Percentiles rank a stretch among this genome's conserved stretches.
These are phyloP conservation scores for Boletus edulis DNA, from an alignment of 768 basidiomycete genomes.

Conservation along the genomic window DNA sequence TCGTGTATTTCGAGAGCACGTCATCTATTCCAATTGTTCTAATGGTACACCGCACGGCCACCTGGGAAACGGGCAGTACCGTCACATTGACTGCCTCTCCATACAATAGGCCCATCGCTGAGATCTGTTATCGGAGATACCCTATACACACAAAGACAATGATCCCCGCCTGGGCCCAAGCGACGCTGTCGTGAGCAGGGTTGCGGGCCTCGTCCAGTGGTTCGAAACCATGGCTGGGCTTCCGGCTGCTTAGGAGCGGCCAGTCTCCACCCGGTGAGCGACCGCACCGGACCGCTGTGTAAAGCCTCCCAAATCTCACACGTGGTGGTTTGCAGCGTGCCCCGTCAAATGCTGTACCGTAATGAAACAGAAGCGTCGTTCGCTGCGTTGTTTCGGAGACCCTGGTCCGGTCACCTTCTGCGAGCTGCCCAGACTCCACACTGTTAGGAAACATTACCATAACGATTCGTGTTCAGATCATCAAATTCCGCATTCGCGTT, in stretches of 20 bases:
- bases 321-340: no score
- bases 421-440: conserved; percentile 4
- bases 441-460: no score
- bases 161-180: conserved; percentile 70
- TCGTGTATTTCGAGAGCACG: conserved; percentile 69
- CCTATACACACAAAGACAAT: conserved; percentile 38
- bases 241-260: conserved; percentile 13
- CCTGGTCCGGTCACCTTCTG: conserved; percentile 10
- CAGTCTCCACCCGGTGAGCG: conserved; percentile 13
- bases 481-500: not conserved
- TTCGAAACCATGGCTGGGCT: conserved; percentile 71
- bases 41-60: conserved; percentile 45
- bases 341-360: no score
- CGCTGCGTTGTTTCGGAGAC: conserved; percentile 22
- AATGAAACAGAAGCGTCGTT: conserved; percentile 15
- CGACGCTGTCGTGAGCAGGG: conserved; percentile 66
- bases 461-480: conserved; percentile 12
- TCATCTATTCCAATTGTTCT: conserved; percentile 18
- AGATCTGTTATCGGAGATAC: conserved; percentile 82
- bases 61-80: conserved; percentile 43
- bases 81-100: conserved; percentile 64
- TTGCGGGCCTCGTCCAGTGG: conserved; percentile 65
- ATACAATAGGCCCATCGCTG: conserved; percentile 54
- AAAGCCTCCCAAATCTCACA: no score
- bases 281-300: conserved; percentile 5